A percentile compares a stretch with the other conserved stretches of the same genome.
These are phyloP conservation scores for Chrysanthemum lavandulifolium DNA, from an alignment of 129 eudicot genomes.

Conservation along the genomic window DNA sequence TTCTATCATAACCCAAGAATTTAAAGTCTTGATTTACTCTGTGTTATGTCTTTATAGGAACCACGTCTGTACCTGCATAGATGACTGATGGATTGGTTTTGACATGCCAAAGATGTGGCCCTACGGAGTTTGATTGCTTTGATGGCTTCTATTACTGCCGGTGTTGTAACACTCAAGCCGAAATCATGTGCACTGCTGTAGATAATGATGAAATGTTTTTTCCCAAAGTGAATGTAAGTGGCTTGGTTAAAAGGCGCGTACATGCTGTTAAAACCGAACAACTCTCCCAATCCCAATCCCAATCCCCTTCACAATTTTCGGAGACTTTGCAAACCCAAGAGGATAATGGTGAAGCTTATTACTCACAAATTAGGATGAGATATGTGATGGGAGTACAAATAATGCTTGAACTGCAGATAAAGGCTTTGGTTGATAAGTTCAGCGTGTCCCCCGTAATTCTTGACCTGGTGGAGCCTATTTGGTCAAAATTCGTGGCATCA, in stretches of 20 bases:
- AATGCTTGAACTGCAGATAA: slow-evolving; percentile 60
- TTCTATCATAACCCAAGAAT: no score
- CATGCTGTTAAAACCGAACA: slow-evolving; percentile 31
- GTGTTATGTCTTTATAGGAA: no score
- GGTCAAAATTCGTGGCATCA: slow-evolving; percentile 57
- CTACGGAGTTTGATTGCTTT: slow-evolving; percentile 38
- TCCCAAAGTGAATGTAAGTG: slow-evolving; percentile 22
- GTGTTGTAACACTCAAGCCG: slow-evolving; percentile 54
- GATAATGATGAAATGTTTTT: slow-evolving; percentile 45
- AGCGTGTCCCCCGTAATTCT: slow-evolving; percentile 52
- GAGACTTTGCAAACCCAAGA: slow-evolving; percentile 29
- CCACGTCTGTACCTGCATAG: not conserved
- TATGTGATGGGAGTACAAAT: slow-evolving; percentile 70
- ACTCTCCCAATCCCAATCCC: slow-evolving; percentile 46
- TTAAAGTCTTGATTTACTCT: no score
- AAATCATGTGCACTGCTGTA: slow-evolving; percentile 44
- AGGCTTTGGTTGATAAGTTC: slow-evolving; percentile 67
- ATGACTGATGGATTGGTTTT: slow-evolving; percentile 31
- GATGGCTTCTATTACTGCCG: slow-evolving; percentile 72
- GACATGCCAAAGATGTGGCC: slow-evolving; percentile 54
- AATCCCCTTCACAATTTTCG: slow-evolving; percentile 51
- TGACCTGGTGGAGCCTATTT: slow-evolving; percentile 56
- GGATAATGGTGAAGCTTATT: slow-evolving; percentile 34
- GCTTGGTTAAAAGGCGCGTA: slow-evolving; percentile 28
- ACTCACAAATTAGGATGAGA: slow-evolving; percentile 50